Percentiles rank a stretch among this genome's conserved stretches.
Conservation (phyloP, 2,329 filamentous ascomycete genomes). For the Apiospora pterosperma region DNA sequence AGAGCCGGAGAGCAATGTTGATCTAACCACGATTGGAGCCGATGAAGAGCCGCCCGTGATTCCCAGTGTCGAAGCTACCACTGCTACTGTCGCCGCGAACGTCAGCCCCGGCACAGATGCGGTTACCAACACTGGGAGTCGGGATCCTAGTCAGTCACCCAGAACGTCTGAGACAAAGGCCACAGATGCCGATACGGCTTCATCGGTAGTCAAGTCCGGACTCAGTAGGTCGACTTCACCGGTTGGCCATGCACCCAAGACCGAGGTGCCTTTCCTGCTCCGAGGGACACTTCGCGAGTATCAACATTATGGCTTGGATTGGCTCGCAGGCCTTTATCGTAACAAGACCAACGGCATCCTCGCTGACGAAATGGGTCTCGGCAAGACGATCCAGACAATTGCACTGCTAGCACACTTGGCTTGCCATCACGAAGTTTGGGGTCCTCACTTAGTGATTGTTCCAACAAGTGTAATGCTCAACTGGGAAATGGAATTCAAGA, state of each 20-base stretch:
- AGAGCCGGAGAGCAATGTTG: slow-evolving; percentile 9
- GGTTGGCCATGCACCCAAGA: slow-evolving; percentile 48
- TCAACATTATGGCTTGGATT: slow-evolving; percentile 94
- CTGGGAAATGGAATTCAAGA: slow-evolving; percentile 99
- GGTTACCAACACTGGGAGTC: slow-evolving; percentile 39
- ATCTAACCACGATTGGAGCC: not conserved
- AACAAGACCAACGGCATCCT: slow-evolving; percentile 94
- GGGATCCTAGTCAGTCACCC: slow-evolving; percentile 44
- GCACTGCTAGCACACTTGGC: slow-evolving; percentile 89
- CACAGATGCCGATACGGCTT: slow-evolving; percentile 43
- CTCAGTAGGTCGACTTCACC: slow-evolving; percentile 33
- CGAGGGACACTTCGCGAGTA: slow-evolving; percentile 91
- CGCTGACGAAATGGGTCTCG: slow-evolving; percentile 97
- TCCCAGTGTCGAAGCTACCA: slow-evolving; percentile 22
- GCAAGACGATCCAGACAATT: slow-evolving; percentile 98
- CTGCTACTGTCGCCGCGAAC: slow-evolving; percentile 24
- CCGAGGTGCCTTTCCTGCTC: slow-evolving; percentile 75
- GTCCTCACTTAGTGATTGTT: slow-evolving; percentile 91
- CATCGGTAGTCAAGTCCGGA: slow-evolving; percentile 33
- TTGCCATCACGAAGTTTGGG: slow-evolving; percentile 88
- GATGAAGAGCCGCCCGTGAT: slow-evolving; percentile 9
- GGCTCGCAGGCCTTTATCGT: slow-evolving; percentile 88
- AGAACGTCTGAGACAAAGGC: slow-evolving; percentile 48
- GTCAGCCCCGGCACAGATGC: slow-evolving; percentile 40
- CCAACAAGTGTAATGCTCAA: slow-evolving; percentile 98